These are phyloP conservation scores for Adiantum capillusveneris DNA, from an alignment of 75 land plant species.

Conservation along the genomic window DNA sequence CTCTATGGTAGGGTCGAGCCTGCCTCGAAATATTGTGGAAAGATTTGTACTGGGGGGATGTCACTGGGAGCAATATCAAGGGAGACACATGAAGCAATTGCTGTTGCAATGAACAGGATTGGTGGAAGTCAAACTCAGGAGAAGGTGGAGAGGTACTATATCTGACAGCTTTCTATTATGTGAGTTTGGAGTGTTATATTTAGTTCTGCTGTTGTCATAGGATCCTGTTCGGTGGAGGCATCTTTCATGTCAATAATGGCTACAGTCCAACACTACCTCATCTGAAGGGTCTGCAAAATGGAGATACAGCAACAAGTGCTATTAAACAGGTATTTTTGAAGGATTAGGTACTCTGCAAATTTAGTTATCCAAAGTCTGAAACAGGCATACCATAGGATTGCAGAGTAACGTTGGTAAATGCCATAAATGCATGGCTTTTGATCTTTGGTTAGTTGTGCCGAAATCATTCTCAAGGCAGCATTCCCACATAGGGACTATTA, in stretches of 20 bases:
- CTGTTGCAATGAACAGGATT: conserved; percentile 95
- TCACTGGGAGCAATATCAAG: conserved; percentile 94
- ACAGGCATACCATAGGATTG: no score
- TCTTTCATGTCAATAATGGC: conserved; percentile 89
- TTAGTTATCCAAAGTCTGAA: no score
- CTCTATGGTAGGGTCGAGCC: conserved; percentile 84
- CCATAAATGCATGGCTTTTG: no score
- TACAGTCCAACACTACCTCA: conserved; percentile 97
- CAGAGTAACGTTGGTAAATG: no score
- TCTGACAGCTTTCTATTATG: background rate
- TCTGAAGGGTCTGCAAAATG: conserved; percentile 96
- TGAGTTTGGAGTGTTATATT: background rate
- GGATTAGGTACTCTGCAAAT: no score
- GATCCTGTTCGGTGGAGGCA: conserved; percentile 98
- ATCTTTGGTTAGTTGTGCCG: no score
- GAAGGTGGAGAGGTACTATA: conserved; percentile 99
- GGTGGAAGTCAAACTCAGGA: conserved; percentile 99
- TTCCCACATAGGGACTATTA: no score
- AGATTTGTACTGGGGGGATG: conserved; percentile 98
- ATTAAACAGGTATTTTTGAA: conserved; percentile 91
- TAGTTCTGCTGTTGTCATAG: no score
- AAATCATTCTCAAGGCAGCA: no score
- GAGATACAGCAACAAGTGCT: conserved; percentile 95
- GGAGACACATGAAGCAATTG: no score
- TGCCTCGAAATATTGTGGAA: conserved; percentile 62